phyloP scores from a whole-genome alignment of 2,329 filamentous ascomycete genomes.

The Leptographium galeiforme region DNA sequence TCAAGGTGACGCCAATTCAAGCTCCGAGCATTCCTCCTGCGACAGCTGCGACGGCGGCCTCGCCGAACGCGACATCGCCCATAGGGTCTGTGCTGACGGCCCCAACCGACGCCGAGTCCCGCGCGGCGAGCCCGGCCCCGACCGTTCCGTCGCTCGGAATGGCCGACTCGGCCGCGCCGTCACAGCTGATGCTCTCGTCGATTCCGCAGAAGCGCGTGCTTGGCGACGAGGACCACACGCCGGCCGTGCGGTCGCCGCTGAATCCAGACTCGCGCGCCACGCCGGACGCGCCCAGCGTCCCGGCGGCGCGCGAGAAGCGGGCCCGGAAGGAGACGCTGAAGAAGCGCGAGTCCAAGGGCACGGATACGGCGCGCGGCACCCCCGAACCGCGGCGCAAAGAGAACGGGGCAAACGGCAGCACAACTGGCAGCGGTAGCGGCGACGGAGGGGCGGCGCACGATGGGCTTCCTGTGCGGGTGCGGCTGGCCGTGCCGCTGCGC shows the following conservation, averaged over 20 bases:
- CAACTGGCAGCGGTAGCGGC: neutral
- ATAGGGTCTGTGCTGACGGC: constrained; percentile 2
- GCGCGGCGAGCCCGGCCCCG: neutral
- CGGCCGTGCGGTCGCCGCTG: constrained; percentile 59
- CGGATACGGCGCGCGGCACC: constrained; percentile 33
- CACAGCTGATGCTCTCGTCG: constrained; percentile 18
- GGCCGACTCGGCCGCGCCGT: neutral
- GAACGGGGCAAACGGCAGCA: neutral
- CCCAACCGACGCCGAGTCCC: neutral
- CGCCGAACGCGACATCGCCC: constrained; percentile 2
- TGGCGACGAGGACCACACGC: constrained; percentile 53
- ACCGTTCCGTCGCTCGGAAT: no score
- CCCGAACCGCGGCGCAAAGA: constrained; percentile 40
- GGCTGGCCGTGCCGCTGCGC: constrained; percentile 46
- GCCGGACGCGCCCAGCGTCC: constrained; percentile 8
- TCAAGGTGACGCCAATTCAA: constrained; percentile 11
- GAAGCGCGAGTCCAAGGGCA: constrained; percentile 51
- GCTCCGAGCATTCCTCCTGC: constrained; percentile 8
- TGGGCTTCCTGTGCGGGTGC: constrained; percentile 44
- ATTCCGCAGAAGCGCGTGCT: constrained; percentile 52
- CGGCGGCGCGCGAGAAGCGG: constrained; percentile 35
- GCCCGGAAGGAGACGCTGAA: constrained; percentile 55
- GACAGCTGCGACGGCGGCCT: neutral
- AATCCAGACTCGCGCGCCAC: constrained; percentile 40
- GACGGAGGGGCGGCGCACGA: constrained; percentile 20